Percentiles rank a stretch among this genome's conserved stretches.
Evolutionary conservation across 257 asterid genomes (phyloP).

Genomic region (Phtheirospermum japonicum): DNA sequence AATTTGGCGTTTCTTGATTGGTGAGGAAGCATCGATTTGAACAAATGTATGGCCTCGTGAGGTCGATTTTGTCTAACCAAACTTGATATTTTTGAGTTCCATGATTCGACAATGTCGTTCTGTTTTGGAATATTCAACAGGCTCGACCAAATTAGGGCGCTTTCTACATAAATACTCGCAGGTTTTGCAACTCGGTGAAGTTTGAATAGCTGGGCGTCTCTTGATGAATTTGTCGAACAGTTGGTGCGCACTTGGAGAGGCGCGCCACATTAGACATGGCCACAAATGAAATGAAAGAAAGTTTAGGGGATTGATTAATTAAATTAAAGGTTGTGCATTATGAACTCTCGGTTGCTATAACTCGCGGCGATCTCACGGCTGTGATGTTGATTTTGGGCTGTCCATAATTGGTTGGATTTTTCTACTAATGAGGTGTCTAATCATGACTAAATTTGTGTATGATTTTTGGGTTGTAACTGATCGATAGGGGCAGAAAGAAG

Average conservation of each 20-base stretch:
- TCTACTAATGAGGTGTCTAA: no score
- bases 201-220: conserved; percentile 31
- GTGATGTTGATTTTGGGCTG: no score
- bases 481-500: no score
- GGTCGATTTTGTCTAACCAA: conserved; percentile 55
- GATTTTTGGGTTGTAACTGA: no score
- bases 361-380: no score
- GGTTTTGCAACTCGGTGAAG: conserved; percentile 24
- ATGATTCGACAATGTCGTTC: conserved; percentile 41
- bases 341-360: no score
- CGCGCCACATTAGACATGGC: conserved; percentile 35
- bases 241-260: conserved; percentile 41
- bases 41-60: conserved; percentile 51
- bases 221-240: conserved; percentile 55
- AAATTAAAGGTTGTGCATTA: neutral
- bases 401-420: no score
- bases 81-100: conserved; percentile 58
- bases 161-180: conserved; percentile 25
- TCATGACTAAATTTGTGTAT: no score
- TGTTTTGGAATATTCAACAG: conserved; percentile 33
- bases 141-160: conserved; percentile 31
- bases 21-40: conserved; percentile 63
- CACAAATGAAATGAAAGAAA: neutral
- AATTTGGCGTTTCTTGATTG: conserved; percentile 45
- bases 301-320: neutral